Conservation (phyloP, 139 green algal species). For the Chlamydomonas urium region DNA sequence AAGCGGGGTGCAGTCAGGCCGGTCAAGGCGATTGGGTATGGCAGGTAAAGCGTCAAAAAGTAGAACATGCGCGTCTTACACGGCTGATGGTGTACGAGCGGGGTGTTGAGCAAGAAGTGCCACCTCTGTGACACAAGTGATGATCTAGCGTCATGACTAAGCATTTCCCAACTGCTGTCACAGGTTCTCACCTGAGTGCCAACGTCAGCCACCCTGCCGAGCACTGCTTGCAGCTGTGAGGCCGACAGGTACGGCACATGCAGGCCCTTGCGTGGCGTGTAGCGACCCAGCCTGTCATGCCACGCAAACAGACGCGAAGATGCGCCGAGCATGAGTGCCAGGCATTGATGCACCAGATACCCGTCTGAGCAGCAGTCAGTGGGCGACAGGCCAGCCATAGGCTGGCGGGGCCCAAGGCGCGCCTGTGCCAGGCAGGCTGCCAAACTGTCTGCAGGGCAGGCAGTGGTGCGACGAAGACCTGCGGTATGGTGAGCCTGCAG, state of each 20-base stretch:
- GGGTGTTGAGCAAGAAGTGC: no score
- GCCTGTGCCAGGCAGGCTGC: not conserved
- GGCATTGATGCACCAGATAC: slow-evolving; percentile 14
- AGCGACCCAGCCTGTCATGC: not conserved
- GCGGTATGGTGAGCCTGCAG: not conserved
- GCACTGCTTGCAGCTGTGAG: slow-evolving; percentile 5
- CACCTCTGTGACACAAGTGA: no score
- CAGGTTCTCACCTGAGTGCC: not conserved
- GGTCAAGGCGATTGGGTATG: no score
- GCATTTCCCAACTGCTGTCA: no score
- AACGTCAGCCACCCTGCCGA: not conserved
- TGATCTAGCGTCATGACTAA: no score
- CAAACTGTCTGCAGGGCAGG: not conserved
- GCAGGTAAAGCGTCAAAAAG: no score
- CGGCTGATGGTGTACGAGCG: no score
- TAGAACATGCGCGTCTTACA: no score
- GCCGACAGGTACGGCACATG: slow-evolving; percentile 22
- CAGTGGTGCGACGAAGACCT: not conserved
- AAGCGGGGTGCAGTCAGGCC: no score
- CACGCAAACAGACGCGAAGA: not conserved
- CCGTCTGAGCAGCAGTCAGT: slow-evolving; percentile 7
- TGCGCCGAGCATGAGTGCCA: slow-evolving; percentile 10
- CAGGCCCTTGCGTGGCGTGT: slow-evolving; percentile 1
- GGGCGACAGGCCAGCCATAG: not conserved
- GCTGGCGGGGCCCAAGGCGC: not conserved